phyloP scores from a whole-genome alignment of 257 asterid genomes.

The Cinchona pubescens region DNA sequence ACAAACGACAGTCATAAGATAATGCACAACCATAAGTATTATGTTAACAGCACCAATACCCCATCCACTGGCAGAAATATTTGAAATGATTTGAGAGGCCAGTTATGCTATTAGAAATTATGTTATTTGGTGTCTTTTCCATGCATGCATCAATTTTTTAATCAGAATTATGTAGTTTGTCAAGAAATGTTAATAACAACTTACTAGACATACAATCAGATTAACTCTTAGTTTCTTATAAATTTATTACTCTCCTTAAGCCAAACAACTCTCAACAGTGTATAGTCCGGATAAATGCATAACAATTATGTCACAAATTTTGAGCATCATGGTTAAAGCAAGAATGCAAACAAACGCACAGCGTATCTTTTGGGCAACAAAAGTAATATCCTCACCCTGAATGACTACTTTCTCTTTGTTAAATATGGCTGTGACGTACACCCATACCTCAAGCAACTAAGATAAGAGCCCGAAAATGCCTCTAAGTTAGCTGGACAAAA shows the following conservation, averaged over 20 bases:
- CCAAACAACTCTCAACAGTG: background rate
- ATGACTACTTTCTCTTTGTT: no score
- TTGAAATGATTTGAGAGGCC: background rate
- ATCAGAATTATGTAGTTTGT: background rate
- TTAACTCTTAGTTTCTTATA: background rate
- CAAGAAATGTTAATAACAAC: background rate
- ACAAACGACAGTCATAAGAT: conserved; percentile 6
- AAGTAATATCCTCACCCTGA: background rate
- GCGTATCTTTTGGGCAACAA: background rate
- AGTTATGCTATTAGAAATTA: background rate
- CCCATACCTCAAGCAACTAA: background rate
- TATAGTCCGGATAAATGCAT: background rate
- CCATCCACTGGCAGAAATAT: background rate
- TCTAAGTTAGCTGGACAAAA: background rate
- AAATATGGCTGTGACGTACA: background rate
- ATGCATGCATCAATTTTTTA: background rate
- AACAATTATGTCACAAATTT: background rate
- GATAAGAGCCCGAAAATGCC: background rate
- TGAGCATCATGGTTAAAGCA: background rate
- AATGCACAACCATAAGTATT: background rate
- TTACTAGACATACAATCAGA: background rate
- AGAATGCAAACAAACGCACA: conserved; percentile 2
- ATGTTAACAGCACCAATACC: background rate
- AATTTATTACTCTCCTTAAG: background rate
- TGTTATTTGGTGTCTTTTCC: background rate